A percentile compares a stretch with the other conserved stretches of the same genome.
phyloP scores from a whole-genome alignment of 2,329 filamentous ascomycete genomes.

The Aspergillus spinulosporus region DNA sequence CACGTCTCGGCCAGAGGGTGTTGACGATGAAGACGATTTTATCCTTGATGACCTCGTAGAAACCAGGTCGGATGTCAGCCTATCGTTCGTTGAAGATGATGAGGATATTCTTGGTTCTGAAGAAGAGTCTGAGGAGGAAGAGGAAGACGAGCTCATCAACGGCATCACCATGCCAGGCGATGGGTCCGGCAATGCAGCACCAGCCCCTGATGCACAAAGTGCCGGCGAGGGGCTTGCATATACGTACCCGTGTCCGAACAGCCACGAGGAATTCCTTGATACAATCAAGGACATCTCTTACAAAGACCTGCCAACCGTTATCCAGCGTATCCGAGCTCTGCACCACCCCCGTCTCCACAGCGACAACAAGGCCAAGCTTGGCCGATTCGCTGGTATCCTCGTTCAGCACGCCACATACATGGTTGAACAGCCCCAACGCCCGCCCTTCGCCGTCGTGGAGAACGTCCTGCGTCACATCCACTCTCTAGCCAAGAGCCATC shows the following conservation, averaged over 20 bases:
- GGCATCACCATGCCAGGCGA: slow-evolving; percentile 55
- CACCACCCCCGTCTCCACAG: slow-evolving; percentile 84
- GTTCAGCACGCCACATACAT: slow-evolving; percentile 60
- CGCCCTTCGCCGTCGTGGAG: slow-evolving; percentile 71
- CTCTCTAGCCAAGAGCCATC: slow-evolving; percentile 83
- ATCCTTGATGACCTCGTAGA: slow-evolving; percentile 83
- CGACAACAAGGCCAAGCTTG: slow-evolving; percentile 81
- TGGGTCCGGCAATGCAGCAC: slow-evolving; percentile 22
- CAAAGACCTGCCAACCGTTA: slow-evolving; percentile 71
- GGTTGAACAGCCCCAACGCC: slow-evolving; percentile 49
- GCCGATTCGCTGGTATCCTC: slow-evolving; percentile 52
- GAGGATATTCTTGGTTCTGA: slow-evolving; percentile 60
- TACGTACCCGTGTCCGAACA: slow-evolving; percentile 82
- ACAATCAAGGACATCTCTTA: slow-evolving; percentile 63
- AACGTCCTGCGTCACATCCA: slow-evolving; percentile 85
- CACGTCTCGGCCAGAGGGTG: slow-evolving; percentile 55
- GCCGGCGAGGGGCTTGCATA: slow-evolving; percentile 64
- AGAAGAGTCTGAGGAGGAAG: slow-evolving; percentile 56
- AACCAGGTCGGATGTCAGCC: slow-evolving; percentile 63
- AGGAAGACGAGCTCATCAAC: slow-evolving; percentile 71
- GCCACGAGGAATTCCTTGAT: slow-evolving; percentile 69
- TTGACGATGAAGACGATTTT: slow-evolving; percentile 95
- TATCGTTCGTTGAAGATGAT: slow-evolving; percentile 40
- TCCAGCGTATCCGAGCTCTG: slow-evolving; percentile 88
- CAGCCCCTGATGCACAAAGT: slow-evolving; percentile 43